These are phyloP conservation scores for Colletotrichum musicola DNA, from an alignment of 2,329 filamentous ascomycete genomes.

Conservation along the genomic window DNA sequence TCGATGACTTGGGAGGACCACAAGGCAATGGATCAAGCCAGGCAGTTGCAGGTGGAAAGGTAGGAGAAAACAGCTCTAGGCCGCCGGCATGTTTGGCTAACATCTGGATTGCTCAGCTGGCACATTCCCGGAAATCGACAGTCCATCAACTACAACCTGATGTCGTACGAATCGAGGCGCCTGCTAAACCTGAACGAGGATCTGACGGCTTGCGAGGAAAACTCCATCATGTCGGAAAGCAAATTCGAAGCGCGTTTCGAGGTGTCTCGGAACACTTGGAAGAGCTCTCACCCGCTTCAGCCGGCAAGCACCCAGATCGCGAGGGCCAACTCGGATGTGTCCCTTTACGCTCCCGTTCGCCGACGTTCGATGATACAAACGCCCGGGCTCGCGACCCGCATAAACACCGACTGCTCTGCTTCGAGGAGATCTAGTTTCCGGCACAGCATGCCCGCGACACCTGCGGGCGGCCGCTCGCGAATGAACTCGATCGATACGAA, in stretches of 20 bases:
- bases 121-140: constrained; percentile 49
- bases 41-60: constrained; percentile 38
- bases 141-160: constrained; percentile 58
- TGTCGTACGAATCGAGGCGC: constrained; percentile 60
- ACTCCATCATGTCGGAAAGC: constrained; percentile 51
- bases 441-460: constrained; percentile 54
- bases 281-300: constrained; percentile 50
- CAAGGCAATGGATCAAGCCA: constrained; percentile 39
- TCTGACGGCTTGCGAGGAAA: constrained; percentile 47
- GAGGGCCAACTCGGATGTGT: constrained; percentile 61
- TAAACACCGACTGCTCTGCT: constrained; percentile 28
- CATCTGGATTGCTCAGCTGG: constrained; percentile 45
- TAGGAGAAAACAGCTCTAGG: not conserved
- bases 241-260: constrained; percentile 45
- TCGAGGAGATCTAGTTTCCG: constrained; percentile 50
- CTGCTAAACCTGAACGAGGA: constrained; percentile 56
- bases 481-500: constrained; percentile 55
- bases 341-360: constrained; percentile 61
- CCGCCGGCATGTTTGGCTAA: constrained; percentile 13
- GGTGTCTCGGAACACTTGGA: constrained; percentile 51
- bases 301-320: constrained; percentile 47
- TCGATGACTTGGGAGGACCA: constrained; percentile 40
- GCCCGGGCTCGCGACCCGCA: constrained; percentile 63
- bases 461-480: constrained; percentile 49
- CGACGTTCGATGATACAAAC: constrained; percentile 62